Conservation (phyloP, 768 basidiomycete species). For the Hysterangium stoloniferum region DNA sequence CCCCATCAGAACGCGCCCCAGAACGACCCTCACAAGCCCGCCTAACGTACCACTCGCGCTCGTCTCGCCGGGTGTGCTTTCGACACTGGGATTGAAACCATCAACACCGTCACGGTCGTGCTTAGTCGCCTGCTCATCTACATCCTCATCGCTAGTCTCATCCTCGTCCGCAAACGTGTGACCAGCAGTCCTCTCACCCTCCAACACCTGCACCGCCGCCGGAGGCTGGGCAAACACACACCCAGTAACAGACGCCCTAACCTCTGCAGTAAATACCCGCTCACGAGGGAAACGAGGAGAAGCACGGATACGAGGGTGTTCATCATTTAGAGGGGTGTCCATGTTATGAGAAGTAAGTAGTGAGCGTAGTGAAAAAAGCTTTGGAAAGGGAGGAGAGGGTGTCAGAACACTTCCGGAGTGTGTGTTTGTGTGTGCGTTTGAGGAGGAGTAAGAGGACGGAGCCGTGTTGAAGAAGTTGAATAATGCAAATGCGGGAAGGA, state of each 20-base stretch:
- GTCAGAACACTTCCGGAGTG: slow-evolving; percentile 19
- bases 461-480: slow-evolving; percentile 83
- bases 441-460: slow-evolving; percentile 20
- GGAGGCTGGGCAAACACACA: too few species aligned
- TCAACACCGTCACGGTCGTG: too few species aligned
- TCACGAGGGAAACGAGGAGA: not conserved
- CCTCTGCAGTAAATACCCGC: slow-evolving; percentile 34
- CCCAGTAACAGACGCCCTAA: too few species aligned
- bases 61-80: too few species aligned
- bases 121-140: too few species aligned
- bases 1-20: slow-evolving; percentile 1
- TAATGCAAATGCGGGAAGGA: slow-evolving; percentile 74
- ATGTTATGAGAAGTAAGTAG: slow-evolving; percentile 6
- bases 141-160: slow-evolving; percentile 12
- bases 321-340: not conserved
- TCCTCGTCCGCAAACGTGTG: not conserved
- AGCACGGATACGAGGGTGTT: slow-evolving; percentile 1
- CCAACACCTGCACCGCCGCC: too few species aligned
- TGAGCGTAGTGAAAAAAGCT: too few species aligned
- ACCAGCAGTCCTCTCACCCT: too few species aligned
- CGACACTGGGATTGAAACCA: too few species aligned
- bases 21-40: slow-evolving; percentile 27
- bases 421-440: slow-evolving; percentile 25
- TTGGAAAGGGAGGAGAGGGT: not conserved
- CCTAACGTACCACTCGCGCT: slow-evolving; percentile 30